phyloP scores from a whole-genome alignment of 345 rosid genomes.

The Brassica nigra region DNA sequence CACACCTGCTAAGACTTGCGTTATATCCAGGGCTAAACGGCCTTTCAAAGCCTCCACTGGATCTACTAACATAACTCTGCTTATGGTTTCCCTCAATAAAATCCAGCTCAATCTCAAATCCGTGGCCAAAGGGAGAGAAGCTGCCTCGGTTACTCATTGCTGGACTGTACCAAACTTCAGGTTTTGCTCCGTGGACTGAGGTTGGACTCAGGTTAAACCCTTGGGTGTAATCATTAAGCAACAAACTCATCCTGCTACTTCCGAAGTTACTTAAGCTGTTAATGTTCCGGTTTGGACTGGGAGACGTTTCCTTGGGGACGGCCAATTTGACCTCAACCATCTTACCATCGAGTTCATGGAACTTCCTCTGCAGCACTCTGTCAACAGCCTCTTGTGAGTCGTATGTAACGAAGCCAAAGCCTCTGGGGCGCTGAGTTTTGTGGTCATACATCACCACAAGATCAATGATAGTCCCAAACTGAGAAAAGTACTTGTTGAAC shows the following conservation, averaged over 20 bases:
- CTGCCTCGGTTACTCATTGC: not conserved
- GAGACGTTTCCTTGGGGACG: slow-evolving; percentile 13
- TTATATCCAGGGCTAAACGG: slow-evolving; percentile 18
- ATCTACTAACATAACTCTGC: not conserved
- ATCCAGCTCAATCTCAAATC: slow-evolving; percentile 1
- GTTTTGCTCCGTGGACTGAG: not conserved
- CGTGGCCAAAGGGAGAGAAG: slow-evolving; percentile 16
- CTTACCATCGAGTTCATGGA: slow-evolving; percentile 18
- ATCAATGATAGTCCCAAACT: slow-evolving; percentile 14
- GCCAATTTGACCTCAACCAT: slow-evolving; percentile 19
- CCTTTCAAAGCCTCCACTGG: not conserved
- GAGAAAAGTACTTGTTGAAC: slow-evolving; percentile 11
- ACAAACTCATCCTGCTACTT: not conserved
- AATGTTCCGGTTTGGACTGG: not conserved
- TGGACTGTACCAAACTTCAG: slow-evolving; percentile 2
- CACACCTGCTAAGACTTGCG: not conserved
- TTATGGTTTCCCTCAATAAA: slow-evolving; percentile 1
- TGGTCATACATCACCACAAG: slow-evolving; percentile 14
- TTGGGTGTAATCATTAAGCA: slow-evolving; percentile 3
- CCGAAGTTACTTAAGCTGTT: not conserved
- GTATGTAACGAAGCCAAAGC: slow-evolving; percentile 2
- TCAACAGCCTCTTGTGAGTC: slow-evolving; percentile 8
- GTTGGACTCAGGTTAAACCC: slow-evolving; percentile 7
- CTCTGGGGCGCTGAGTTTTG: slow-evolving; percentile 12
- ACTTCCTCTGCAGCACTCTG: not conserved